Evolutionary conservation across 2,329 filamentous ascomycete genomes (phyloP), one percentile per base, ranked within the genome.

Genomic region (Clathrospora elynae): DNA sequence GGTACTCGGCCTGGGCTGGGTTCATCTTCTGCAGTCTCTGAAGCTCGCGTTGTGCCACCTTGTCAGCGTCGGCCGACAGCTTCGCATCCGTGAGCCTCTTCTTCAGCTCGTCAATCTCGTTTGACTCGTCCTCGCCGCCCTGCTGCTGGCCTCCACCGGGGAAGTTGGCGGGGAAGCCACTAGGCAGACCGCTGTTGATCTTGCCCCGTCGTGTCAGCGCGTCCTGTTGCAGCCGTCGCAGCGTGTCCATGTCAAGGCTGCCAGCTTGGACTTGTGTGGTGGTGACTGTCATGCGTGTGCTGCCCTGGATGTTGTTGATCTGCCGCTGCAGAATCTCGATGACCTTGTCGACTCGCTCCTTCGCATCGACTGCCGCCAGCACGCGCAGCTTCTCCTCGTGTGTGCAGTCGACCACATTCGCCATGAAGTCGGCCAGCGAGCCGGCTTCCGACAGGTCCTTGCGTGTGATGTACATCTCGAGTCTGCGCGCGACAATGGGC

Each of bases 11-110:
- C 66, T 97, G 93, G 35, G 89, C 89, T 0, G 93, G 91, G 62
- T 90, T 91, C 89, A 97, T 97, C 75, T 96, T 96, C 62, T 88
- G 88, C 49, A 99, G 73, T 14, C 93, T 80, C 62, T 89, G 88
- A 32, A 99, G 71, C 69, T 99, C 93, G 38, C 91, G 82, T 44
- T 95, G 87, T 1, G 90, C 92, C n/a, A 95, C 84, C 73, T 93
- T 96, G 49, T 86, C 81, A 5, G 90, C 91, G 53, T 99, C 93
- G 0, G 87, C 80, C 1, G 87, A 87, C 28, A 99, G 78, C 52
- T 86, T 83, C 0, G 92, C 91, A 31, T 84, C 85, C 34, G 93
- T 84, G 6, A 99, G 76, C 66, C 87, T 89, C 75, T 92, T 91
- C 72, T 90, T 88, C 32, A 99, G 78, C 67, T 97, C 91, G 34